These are phyloP conservation scores for Chrysoporthe deuterocubensis DNA, from an alignment of 2,329 filamentous ascomycete genomes.

Conservation along the genomic window DNA sequence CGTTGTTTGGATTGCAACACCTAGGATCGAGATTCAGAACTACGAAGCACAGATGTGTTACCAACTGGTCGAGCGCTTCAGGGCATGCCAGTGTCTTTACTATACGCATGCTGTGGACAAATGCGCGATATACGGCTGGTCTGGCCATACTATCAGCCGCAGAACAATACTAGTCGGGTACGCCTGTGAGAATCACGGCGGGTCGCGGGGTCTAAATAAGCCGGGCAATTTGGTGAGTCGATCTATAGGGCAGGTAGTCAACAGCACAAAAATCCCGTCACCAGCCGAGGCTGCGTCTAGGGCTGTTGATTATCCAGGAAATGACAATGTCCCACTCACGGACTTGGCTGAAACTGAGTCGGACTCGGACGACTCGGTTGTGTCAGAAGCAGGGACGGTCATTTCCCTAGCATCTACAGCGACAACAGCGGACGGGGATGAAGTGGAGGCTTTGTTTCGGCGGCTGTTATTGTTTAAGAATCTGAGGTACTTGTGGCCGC, in stretches of 20 bases:
- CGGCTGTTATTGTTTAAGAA: slow-evolving; percentile 1
- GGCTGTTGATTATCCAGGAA: neutral
- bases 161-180: slow-evolving; percentile 10
- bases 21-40: neutral
- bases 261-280: neutral
- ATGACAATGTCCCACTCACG: neutral
- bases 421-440: slow-evolving; percentile 9
- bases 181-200: neutral
- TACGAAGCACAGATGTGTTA: slow-evolving; percentile 11
- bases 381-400: neutral
- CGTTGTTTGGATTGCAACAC: neutral
- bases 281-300: too few species aligned
- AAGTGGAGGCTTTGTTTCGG: slow-evolving; percentile 3
- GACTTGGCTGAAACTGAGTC: neutral
- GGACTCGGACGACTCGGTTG: neutral
- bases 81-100: slow-evolving; percentile 6
- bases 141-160: neutral
- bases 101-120: slow-evolving; percentile 16
- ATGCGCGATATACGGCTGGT: slow-evolving; percentile 6
- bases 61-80: slow-evolving; percentile 16
- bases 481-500: slow-evolving; percentile 17
- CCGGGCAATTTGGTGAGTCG: neutral
- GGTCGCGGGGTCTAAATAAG: too few species aligned
- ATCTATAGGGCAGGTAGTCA: neutral
- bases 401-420: neutral